Percentiles rank a stretch among this genome's conserved stretches.
phyloP scores from a whole-genome alignment of 2,329 filamentous ascomycete genomes.

The Epichloe gansuensis region DNA sequence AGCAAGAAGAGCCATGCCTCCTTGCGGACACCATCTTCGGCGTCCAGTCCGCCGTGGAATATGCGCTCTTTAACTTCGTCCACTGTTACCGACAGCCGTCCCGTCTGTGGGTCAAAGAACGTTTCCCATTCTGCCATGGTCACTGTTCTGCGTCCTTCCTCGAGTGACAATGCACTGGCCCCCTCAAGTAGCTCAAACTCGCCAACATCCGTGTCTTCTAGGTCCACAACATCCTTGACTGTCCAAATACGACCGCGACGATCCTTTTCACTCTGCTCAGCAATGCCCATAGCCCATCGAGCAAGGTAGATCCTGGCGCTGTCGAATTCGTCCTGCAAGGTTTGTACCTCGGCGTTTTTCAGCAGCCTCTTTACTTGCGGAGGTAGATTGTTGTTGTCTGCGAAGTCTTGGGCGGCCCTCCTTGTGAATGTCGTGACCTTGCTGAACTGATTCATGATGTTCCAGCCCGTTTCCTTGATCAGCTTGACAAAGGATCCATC shows the following conservation, averaged over 20 bases:
- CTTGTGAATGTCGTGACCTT: conserved; percentile 95
- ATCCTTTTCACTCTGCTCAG: conserved; percentile 89
- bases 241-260: conserved; percentile 83
- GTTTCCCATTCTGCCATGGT: conserved; percentile 79
- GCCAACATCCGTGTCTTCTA: conserved; percentile 88
- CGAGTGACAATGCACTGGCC: conserved; percentile 57
- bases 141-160: conserved; percentile 66
- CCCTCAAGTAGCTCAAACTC: conserved; percentile 92
- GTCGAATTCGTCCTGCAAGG: conserved; percentile 92
- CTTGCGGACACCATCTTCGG: conserved; percentile 85
- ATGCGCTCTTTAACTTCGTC: conserved; percentile 96
- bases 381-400: conserved; percentile 83
- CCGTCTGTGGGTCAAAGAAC: conserved; percentile 70
- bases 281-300: conserved; percentile 96
- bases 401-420: conserved; percentile 79
- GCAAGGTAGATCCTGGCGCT: conserved; percentile 89
- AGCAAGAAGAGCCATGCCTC: conserved; percentile 94
- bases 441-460: conserved; percentile 89
- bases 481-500: conserved; percentile 94
- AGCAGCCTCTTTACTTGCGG: conserved; percentile 77
- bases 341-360: conserved; percentile 88
- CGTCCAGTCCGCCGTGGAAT: conserved; percentile 83
- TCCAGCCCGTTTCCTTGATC: conserved; percentile 92
- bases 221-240: conserved; percentile 79
- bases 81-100: conserved; percentile 63